Evolutionary conservation across 139 green algal genomes (phyloP), one percentile per base, ranked within the genome.

Genomic region (Haematococcus sp.): DNA sequence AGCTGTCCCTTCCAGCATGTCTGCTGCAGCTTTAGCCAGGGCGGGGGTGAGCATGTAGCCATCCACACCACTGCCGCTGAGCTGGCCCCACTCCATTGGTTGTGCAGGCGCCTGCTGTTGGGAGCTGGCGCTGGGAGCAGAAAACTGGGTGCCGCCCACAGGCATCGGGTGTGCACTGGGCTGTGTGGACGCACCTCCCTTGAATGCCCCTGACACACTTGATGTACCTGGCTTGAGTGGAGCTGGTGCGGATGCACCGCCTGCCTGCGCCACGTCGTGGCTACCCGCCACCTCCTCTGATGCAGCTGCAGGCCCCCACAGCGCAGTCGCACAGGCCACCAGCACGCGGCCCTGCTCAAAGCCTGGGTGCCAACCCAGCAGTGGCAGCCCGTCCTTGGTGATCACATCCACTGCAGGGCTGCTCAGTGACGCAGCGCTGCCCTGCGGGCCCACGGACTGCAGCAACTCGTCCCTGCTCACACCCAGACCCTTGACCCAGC

Each of bases 21-120:
- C 73, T 2, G 56, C 73, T 20, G 73, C 73, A 34, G 65, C 71
- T 40, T 79, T 79, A 17, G 54, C 73, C 11, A 79, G 54, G n/a
- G 74, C 7, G 0, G 73, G 73, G 1, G 64, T 74, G 5, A 76
- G 70, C 58, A 51, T 31, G 43, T 76, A 76, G 7, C 70, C 70
- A 22, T 76, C 70, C 0, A 9, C 2, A 7, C 40, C 40, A 49
- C 40, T 49, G 40, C 40, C 40, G 40, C 7, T 11, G 7, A 49
- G 11, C 11, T 7, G 40, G 40, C 40, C 40, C 40, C 40, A 49
- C 40, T 49, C 40, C 40, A 49, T 11, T 49, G 40, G 40, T 49
- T 49, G 40, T 49, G 40, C 61, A 52, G 61, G 32, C 51, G 61
- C 30, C 7, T 30, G 31, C 31, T 31, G 33, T 51, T 31, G 33